A percentile compares a stretch with the other conserved stretches of the same genome.
Conservation (phyloP, 2,329 filamentous ascomycete species). For the Basipetospora sp. region DNA sequence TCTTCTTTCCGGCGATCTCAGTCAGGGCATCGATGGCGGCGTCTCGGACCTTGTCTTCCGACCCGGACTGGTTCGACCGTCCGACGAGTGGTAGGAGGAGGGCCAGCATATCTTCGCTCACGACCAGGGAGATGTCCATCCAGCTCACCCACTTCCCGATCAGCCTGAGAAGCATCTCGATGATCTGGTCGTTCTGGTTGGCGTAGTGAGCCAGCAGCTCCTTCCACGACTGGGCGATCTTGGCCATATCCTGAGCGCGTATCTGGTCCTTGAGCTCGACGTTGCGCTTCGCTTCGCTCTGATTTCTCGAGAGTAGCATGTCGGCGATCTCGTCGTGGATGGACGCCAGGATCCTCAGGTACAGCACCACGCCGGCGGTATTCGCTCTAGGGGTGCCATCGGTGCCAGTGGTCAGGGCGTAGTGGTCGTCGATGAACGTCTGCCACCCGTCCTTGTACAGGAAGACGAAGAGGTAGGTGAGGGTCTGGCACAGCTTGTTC, state of each 20-base stretch:
- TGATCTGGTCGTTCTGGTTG: constrained; percentile 52
- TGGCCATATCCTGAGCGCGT: constrained; percentile 71
- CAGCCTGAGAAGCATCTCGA: constrained; percentile 81
- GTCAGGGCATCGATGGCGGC: constrained; percentile 89
- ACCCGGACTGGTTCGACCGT: constrained; percentile 45
- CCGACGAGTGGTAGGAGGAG: constrained; percentile 76
- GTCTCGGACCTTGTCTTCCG: constrained; percentile 69
- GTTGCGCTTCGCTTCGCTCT: constrained; percentile 68
- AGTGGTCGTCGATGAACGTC: constrained; percentile 79
- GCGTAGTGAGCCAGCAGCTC: constrained; percentile 71
- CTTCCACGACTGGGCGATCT: constrained; percentile 80
- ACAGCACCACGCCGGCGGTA: constrained; percentile 62
- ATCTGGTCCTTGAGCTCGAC: constrained; percentile 84
- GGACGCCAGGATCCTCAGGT: constrained; percentile 73
- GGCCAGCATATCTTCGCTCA: constrained; percentile 76
- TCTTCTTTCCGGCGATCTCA: constrained; percentile 95
- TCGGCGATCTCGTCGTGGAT: constrained; percentile 97
- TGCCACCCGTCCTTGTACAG: constrained; percentile 80
- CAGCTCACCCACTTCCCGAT: constrained; percentile 96
- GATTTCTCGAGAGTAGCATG: constrained; percentile 65
- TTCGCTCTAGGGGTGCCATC: constrained; percentile 53
- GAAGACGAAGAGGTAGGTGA: constrained; percentile 83
- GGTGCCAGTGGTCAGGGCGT: constrained; percentile 53
- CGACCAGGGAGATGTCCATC: constrained; percentile 89
- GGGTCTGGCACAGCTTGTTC: constrained; percentile 91